Percentiles rank a stretch among this genome's conserved stretches.
Conservation (phyloP, 495 filamentous ascomycete genomes). For the Hypoxylon lienhwacheense region DNA sequence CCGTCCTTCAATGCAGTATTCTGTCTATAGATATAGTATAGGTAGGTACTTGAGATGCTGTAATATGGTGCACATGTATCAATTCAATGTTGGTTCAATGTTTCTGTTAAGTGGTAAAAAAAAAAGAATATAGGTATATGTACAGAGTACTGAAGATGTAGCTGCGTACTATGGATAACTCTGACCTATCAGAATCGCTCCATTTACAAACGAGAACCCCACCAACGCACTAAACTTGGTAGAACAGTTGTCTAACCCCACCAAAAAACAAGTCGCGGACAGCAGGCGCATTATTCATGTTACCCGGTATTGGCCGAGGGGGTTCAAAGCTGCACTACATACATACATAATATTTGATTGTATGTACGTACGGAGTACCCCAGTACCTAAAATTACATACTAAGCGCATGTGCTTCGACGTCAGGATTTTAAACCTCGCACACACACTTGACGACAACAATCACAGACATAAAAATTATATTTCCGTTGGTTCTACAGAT, state of each 20-base stretch:
- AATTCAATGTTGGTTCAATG: too few species aligned
- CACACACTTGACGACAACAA: constrained; percentile 3
- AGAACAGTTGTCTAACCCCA: neutral
- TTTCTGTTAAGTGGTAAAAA: too few species aligned
- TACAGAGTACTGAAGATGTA: neutral
- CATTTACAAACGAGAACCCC: constrained; percentile 26
- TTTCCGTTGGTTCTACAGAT: neutral
- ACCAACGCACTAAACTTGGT: neutral
- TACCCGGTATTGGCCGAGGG: constrained; percentile 42
- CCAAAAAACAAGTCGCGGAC: too few species aligned
- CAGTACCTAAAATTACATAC: neutral
- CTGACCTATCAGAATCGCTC: constrained; percentile 27
- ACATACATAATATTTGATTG: neutral
- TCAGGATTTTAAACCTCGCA: constrained; percentile 31
- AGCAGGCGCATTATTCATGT: constrained; percentile 20
- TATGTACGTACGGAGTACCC: neutral
- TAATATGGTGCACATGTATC: too few species aligned
- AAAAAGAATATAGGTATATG: neutral
- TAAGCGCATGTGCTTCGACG: constrained; percentile 22
- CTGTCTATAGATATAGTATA: too few species aligned
- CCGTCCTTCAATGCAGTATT: too few species aligned
- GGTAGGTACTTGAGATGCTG: too few species aligned
- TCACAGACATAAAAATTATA: neutral
- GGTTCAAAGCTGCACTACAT: too few species aligned
- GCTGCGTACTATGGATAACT: too few species aligned